phyloP scores from a whole-genome alignment of 805 yeast genomes.

The Candida hispaniensis region DNA sequence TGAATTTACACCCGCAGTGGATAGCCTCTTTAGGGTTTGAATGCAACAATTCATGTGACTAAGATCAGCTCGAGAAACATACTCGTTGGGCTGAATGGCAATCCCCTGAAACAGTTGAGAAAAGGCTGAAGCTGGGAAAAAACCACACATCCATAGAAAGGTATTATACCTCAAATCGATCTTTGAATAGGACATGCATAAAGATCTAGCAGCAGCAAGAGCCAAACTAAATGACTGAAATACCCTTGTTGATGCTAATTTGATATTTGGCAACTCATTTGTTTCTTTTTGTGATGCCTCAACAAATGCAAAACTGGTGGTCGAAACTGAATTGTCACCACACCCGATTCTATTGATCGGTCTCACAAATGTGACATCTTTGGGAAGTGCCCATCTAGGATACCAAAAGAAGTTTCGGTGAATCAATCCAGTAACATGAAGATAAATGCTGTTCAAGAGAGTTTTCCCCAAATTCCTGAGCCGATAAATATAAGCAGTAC shows the following conservation, averaged over 20 bases:
- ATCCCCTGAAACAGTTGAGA: conserved; percentile 3
- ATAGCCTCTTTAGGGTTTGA: conserved; percentile 1
- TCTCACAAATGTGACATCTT: conserved; percentile 3
- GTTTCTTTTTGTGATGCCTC: no score
- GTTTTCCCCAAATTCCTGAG: conserved; percentile 4
- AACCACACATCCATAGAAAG: conserved; percentile 10
- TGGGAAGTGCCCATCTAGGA: conserved; percentile 11
- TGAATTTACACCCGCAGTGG: conserved; percentile 1
- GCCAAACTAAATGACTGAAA: conserved; percentile 6
- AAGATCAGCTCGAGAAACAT: conserved; percentile 1
- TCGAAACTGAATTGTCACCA: no score
- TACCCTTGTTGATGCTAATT: conserved; percentile 1
- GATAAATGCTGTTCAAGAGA: conserved; percentile 8
- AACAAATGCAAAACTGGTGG: no score
- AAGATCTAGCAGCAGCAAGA: conserved; percentile 1
- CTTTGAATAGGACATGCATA: conserved; percentile 3
- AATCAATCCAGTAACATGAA: conserved; percentile 10
- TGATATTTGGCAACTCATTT: conserved; percentile 3
- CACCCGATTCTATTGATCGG: conserved; percentile 5
- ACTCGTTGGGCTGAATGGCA: conserved; percentile 1
- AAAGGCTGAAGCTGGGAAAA: conserved; percentile 3
- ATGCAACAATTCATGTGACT: conserved; percentile 6
- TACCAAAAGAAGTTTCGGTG: conserved; percentile 13
- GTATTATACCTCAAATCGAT: conserved; percentile 6
- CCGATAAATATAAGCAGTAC: conserved; percentile 6